These are phyloP conservation scores for Dryadomyces quercus-mongolicae DNA, from an alignment of 2,329 filamentous ascomycete species.

Conservation along the genomic window DNA sequence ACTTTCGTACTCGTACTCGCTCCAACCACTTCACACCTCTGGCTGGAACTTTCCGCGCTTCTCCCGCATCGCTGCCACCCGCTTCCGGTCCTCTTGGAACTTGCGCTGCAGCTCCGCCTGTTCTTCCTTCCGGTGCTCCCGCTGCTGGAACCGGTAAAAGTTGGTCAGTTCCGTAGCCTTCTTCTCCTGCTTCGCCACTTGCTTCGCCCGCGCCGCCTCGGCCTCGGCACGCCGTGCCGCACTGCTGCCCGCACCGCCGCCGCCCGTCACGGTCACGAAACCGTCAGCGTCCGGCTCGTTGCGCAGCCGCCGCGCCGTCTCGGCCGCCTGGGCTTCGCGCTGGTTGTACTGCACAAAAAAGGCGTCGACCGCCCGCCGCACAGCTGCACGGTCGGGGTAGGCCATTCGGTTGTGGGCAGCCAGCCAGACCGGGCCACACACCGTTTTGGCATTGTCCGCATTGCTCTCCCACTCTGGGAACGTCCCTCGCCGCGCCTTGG, in stretches of 20 bases:
- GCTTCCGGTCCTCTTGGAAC: conserved; percentile 67
- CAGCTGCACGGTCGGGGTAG: conserved; percentile 53
- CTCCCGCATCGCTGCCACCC: conserved; percentile 58
- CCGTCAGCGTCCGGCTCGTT: conserved; percentile 88
- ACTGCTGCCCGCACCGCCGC: conserved; percentile 65
- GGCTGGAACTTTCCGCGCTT: conserved; percentile 50
- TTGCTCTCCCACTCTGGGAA: conserved; percentile 43
- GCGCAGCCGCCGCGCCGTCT: conserved; percentile 50
- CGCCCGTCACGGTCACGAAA: conserved; percentile 81
- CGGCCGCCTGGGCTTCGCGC: conserved; percentile 53
- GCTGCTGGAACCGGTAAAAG: conserved; percentile 76
- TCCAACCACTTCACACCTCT: conserved; percentile 27
- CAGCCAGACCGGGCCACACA: conserved; percentile 43
- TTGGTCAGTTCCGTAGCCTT: conserved; percentile 53
- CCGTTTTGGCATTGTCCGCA: conserved; percentile 26
- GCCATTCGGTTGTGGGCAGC: conserved; percentile 58
- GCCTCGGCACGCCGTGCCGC: conserved; percentile 63
- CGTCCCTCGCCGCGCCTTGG: conserved; percentile 44
- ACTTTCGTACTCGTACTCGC: not conserved
- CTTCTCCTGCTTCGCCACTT: conserved; percentile 48
- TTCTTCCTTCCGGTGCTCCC: conserved; percentile 67
- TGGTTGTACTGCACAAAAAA: conserved; percentile 76
- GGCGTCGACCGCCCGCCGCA: conserved; percentile 67
- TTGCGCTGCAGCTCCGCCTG: conserved; percentile 55
- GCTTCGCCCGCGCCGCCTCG: conserved; percentile 43